A percentile compares a stretch with the other conserved stretches of the same genome.
These are phyloP conservation scores for Pichia deserticola DNA, from an alignment of 805 yeast species.

Conservation along the genomic window DNA sequence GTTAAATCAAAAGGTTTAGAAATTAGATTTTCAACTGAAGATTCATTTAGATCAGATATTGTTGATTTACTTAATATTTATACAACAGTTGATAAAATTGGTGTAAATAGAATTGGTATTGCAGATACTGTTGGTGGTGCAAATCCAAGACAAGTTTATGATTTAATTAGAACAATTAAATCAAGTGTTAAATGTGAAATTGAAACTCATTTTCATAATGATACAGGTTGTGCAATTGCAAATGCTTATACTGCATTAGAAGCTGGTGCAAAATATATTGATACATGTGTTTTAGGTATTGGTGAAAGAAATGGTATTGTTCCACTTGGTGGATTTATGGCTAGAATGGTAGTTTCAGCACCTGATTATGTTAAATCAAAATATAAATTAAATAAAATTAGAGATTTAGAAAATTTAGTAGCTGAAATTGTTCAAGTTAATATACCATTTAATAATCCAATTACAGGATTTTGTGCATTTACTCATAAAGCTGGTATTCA, in stretches of 20 bases:
- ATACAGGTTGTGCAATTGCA: constrained; percentile 58
- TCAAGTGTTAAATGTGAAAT: constrained; percentile 52
- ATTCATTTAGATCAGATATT: constrained; percentile 53
- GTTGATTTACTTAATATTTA: constrained; percentile 53
- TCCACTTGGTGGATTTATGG: constrained; percentile 56
- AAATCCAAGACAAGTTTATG: constrained; percentile 56
- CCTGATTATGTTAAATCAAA: constrained; percentile 52
- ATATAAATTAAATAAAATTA: constrained; percentile 46
- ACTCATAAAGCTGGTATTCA: constrained; percentile 61
- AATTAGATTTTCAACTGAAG: constrained; percentile 52
- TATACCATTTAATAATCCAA: constrained; percentile 55
- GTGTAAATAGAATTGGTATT: constrained; percentile 56
- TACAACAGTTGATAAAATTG: constrained; percentile 54
- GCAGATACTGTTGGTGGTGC: constrained; percentile 62
- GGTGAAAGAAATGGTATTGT: constrained; percentile 61
- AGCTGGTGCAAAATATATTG: constrained; percentile 55
- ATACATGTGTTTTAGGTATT: constrained; percentile 52
- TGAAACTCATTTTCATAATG: constrained; percentile 57
- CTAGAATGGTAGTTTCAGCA: constrained; percentile 56
- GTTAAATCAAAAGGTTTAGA: constrained; percentile 55
- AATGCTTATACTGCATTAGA: constrained; percentile 57
- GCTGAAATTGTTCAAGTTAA: constrained; percentile 54
- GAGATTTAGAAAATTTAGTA: constrained; percentile 52
- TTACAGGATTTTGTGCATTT: constrained; percentile 58
- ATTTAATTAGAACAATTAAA: constrained; percentile 49